Base-by-base conservation (phyloP, 495 filamentous ascomycete species). In the Talaromyces thailandensis region DNA sequence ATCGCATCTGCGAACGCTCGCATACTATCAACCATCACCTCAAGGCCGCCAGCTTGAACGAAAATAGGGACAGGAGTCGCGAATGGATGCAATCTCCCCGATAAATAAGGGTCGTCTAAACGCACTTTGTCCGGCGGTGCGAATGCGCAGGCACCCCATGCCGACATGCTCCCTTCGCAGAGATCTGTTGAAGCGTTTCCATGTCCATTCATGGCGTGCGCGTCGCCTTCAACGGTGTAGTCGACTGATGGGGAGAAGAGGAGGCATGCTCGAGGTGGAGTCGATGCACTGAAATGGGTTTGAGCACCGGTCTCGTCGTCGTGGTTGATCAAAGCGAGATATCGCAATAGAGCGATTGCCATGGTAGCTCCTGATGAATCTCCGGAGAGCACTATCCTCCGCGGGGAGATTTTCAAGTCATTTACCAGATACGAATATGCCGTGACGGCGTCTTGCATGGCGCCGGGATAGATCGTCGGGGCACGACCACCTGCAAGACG, bases 311-410 rank as follows among this genome's bases (percentile, higher is more conserved):
- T 11, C 16, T 24, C 18, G 24, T 12, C 0, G 3, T 58, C 12
- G 21, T 29, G n/a, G 9, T 29, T 23, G 28, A 43, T 43, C 3
- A 58, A 25, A 3, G 6, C 56, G 8, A 58, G 23, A 35, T 79
- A 76, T 24, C 78, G 71, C 29, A 79, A 45, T 21, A 81, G 68
- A 6, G 67, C 71, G 2, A 79, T 37, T 16, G 66, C 75, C 14
- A 79, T 60, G 53, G 72, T 76, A 4, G 58, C 73, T 26, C 78
- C 77, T 0, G 76, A 71, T 18, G 74, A 77, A 65, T 81, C 78
- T 23, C 77, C 77, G 23, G 71, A 71, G 6, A 79, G 18, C 2
- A 77, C 61, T 35, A 81, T 78, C 2, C 68, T 64, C 0, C 43
- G 52, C 3, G 73, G 62, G 3, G 66, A 66, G 28, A 75, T 71